Evolutionary conservation across 2,329 filamentous ascomycete genomes (phyloP).

Genomic region (Cladobotryum protrusum): DNA sequence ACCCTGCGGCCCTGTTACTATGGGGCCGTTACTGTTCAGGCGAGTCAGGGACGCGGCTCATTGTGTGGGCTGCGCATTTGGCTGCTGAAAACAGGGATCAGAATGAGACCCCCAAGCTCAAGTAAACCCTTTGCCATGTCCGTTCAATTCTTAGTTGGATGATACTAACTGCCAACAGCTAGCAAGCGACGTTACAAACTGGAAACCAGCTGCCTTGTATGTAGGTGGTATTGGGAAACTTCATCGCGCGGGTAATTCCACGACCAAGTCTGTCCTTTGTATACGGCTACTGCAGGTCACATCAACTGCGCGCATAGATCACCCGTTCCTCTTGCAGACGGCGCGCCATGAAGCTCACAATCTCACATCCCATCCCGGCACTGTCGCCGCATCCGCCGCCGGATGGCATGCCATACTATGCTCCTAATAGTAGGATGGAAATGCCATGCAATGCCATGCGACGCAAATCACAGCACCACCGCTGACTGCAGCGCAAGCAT

Average conservation of each 20-base stretch:
- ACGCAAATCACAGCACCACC: constrained; percentile 7
- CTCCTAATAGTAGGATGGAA: too few relatives aligned
- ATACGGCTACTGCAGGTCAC: constrained; percentile 6
- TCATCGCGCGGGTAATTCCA: background rate
- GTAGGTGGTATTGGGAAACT: background rate
- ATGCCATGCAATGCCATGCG: constrained; percentile 9
- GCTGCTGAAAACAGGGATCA: constrained; percentile 14
- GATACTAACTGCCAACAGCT: too few relatives aligned
- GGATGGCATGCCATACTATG: constrained; percentile 1
- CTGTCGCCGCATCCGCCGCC: background rate
- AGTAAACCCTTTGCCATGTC: constrained; percentile 2
- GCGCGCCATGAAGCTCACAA: background rate
- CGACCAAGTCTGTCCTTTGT: background rate
- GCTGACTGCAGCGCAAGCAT: constrained; percentile 4
- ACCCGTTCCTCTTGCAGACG: constrained; percentile 1
- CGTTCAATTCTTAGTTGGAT: too few relatives aligned
- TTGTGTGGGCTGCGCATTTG: constrained; percentile 6
- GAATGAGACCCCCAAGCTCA: constrained; percentile 6
- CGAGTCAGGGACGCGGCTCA: constrained; percentile 11
- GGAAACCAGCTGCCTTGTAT: constrained; percentile 1
- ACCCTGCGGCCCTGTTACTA: background rate
- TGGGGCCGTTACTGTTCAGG: background rate
- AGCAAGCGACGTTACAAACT: background rate
- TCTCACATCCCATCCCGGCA: background rate
- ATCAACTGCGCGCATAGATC: background rate